Base-by-base conservation (phyloP, 371 early-diverging fungal genomes). In the Mucor velutinosus region DNA sequence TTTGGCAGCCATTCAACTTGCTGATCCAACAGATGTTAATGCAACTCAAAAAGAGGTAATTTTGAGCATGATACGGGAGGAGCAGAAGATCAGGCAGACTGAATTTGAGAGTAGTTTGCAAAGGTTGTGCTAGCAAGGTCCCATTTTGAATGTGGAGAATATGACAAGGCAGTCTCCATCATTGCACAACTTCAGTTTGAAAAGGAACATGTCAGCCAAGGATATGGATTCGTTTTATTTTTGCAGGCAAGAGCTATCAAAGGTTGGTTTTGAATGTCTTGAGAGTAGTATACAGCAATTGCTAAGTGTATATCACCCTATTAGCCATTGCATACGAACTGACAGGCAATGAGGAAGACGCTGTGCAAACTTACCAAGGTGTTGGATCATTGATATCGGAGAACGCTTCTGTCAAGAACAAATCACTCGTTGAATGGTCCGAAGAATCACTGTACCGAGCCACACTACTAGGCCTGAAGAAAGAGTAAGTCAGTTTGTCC, bases 381-480 rank as follows among this genome's bases (percentile, higher is more conserved):
- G 83, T 85, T 14, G 70, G 79, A 5, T 15, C 51, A 7, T 69
- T 85, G 25, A 63, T 88, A 15, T 69, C 72, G 14, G 73, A 80
- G 55, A 64, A 76, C 33, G 64, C 83, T 43, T 56, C 59, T 30
- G 76, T 75, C 29, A 76, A 73, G 64, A 62, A 78, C 27, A 84
- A 80, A 21, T 84, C 88, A 60, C 72, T 89, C 59, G 69, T 76
- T 15, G 82, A 87, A 56, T 92, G 93, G 92, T 73, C 86, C 10
- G 92, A 93, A 63, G 86, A 87, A 59, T 89, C 90, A 8, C 76
- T 93, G 58, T 93, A 92, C 66, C 84, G 91, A 37, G 86, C 84
- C 0, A 74, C 86, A 1, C 69, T 91, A 53, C 60, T 90, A 39
- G 80, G 86, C 41, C 64, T 89, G 65, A 73, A 80, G 35, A 70